Base-by-base conservation (phyloP, 164 flowering plant species). In the Stephania yunnanensis region DNA sequence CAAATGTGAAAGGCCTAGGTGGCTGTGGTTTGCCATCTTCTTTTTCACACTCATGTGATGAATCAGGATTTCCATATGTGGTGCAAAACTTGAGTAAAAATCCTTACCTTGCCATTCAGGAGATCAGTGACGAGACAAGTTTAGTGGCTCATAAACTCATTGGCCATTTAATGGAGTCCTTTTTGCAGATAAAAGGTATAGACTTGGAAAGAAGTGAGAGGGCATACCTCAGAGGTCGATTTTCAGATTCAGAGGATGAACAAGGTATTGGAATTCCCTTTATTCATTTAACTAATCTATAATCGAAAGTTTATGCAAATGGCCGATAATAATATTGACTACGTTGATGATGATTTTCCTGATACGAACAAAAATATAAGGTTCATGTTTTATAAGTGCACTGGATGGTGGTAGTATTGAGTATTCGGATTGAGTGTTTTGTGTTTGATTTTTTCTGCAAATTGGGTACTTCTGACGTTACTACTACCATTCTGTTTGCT, bases 41-140 rank as follows among this genome's bases (percentile, higher is more conserved):
- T 71, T 46, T 6, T 55, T 52, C 69, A 36, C 42, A 36, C 4
- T 71, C 80, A 66, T 46, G 7, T 63, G 50, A 31, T 44, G 79
- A 79, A 71, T 73, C 78, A 63, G 71, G 31, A 10, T 15, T 30
- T 74, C 75, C 73, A 19, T 58, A 72, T 36, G 73, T 61, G 22
- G 55, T 30, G 70, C 74, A 30, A 20, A 74, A 66, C 65, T 75
- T 20, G 29, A 71, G 52, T 31, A 71, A 75, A 70, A 94, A 87
- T 76, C 75, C 78, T 36, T 94, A 89, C 78, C 86, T 89, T 71
- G 78, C 76, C 6, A 69, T 91, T 50, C 95, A 94, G 85, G 92
- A 88, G 71, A 81, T 80, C 73, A 87, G 90, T 84, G 95, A 94
- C 77, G 83, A 87, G 61, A 80, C 91, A 31, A 88, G 97, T 79